phyloP scores from a whole-genome alignment of 345 rosid genomes.

The Rhodamnia argentea region DNA sequence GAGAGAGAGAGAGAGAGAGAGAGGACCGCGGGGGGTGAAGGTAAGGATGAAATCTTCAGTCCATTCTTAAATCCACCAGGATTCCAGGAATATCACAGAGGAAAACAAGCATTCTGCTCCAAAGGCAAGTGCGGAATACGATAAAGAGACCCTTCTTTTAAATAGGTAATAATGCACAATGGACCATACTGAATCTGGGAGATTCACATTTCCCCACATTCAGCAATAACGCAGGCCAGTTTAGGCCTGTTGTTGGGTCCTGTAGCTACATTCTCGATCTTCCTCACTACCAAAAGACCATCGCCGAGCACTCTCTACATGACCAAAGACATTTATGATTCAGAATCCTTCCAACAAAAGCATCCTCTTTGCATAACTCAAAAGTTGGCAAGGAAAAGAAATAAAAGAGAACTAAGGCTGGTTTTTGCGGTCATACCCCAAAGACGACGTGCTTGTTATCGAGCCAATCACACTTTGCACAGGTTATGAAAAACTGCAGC shows the following conservation, averaged over 20 bases:
- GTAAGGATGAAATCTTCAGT: background rate
- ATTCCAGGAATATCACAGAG: background rate
- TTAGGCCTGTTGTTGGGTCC: slow-evolving; percentile 94
- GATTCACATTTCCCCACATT: slow-evolving; percentile 89
- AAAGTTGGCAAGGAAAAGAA: background rate
- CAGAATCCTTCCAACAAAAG: background rate
- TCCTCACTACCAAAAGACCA: slow-evolving; percentile 72
- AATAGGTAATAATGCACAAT: background rate
- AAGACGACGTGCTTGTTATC: slow-evolving; percentile 94
- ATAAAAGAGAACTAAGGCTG: background rate
- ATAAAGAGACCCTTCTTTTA: background rate
- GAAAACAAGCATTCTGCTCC: background rate
- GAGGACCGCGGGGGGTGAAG: background rate
- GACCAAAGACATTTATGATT: background rate
- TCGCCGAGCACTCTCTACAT: slow-evolving; percentile 86
- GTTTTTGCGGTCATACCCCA: slow-evolving; percentile 50
- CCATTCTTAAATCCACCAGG: background rate
- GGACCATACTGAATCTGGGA: background rate
- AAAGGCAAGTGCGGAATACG: background rate
- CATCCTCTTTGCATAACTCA: background rate
- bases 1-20: too few species aligned
- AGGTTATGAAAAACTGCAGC: slow-evolving; percentile 88
- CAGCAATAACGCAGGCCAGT: slow-evolving; percentile 62
- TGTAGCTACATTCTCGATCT: slow-evolving; percentile 90
- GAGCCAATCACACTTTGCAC: slow-evolving; percentile 99